phyloP scores from a whole-genome alignment of 2,329 filamentous ascomycete genomes.

The Talaromyces sp. region DNA sequence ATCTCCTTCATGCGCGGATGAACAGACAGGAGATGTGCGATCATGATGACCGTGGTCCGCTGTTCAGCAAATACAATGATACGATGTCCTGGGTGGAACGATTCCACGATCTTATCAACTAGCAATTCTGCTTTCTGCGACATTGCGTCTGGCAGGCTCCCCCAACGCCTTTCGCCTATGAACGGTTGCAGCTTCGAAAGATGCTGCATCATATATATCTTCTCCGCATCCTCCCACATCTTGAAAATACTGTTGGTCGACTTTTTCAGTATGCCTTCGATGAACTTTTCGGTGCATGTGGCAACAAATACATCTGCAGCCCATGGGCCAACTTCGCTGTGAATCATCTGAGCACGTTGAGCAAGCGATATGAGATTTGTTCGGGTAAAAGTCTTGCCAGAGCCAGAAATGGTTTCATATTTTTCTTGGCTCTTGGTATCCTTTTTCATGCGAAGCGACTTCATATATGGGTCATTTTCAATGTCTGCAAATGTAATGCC shows the following conservation, averaged over 20 bases:
- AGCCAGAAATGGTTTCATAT: slow-evolving; percentile 24
- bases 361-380: slow-evolving; percentile 55
- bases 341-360: slow-evolving; percentile 49
- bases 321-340: slow-evolving; percentile 61
- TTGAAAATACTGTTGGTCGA: slow-evolving; percentile 29
- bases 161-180: slow-evolving; percentile 14
- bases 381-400: slow-evolving; percentile 37
- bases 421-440: slow-evolving; percentile 21
- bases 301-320: slow-evolving; percentile 63
- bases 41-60: slow-evolving; percentile 56
- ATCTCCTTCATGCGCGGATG: slow-evolving; percentile 45
- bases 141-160: slow-evolving; percentile 26
- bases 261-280: slow-evolving; percentile 18
- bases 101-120: slow-evolving; percentile 47
- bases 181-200: slow-evolving; percentile 21
- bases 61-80: slow-evolving; percentile 66
- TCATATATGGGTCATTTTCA: slow-evolving; percentile 57
- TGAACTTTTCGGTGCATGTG: slow-evolving; percentile 41
- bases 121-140: slow-evolving; percentile 58
- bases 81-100: slow-evolving; percentile 44
- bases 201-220: slow-evolving; percentile 50
- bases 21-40: slow-evolving; percentile 54
- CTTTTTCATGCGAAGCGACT: slow-evolving; percentile 41
- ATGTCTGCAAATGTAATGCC: slow-evolving; percentile 46
- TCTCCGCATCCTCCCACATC: slow-evolving; percentile 48